A percentile compares a stretch with the other conserved stretches of the same genome.
Evolutionary conservation across 2,329 filamentous ascomycete genomes (phyloP).

Genomic region (Didymella keratinophila): DNA sequence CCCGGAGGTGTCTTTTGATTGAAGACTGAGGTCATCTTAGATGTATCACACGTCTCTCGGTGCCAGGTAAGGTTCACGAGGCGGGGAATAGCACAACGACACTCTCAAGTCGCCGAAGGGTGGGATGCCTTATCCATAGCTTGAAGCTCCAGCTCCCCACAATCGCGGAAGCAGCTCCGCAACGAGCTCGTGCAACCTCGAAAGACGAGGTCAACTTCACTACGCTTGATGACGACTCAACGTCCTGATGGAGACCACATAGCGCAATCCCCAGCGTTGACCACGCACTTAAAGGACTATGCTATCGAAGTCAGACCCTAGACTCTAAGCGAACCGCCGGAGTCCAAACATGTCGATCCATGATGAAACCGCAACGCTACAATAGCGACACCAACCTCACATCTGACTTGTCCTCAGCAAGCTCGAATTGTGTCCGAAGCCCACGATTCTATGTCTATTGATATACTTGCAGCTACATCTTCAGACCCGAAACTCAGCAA

Average conservation of each 20-base stretch:
- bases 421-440: not conserved
- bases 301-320: not conserved
- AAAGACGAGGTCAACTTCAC: not conserved
- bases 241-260: not conserved
- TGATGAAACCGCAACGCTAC: slow-evolving; percentile 15
- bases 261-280: not conserved
- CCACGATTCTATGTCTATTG: not conserved
- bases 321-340: not conserved
- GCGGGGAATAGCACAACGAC: not conserved
- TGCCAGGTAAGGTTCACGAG: too few species aligned
- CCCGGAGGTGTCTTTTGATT: slow-evolving; percentile 37
- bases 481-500: not conserved
- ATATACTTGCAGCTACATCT: not conserved
- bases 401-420: not conserved
- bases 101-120: not conserved
- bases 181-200: not conserved
- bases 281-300: not conserved
- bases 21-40: slow-evolving; percentile 33
- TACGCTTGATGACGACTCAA: too few species aligned
- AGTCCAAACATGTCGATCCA: slow-evolving; percentile 6
- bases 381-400: slow-evolving; percentile 7
- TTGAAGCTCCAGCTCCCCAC: slow-evolving; percentile 7
- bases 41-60: too few species aligned
- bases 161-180: slow-evolving; percentile 9
- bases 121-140: not conserved